phyloP scores from a whole-genome alignment of 768 basidiomycete species.

The Mrakia gelida region DNA sequence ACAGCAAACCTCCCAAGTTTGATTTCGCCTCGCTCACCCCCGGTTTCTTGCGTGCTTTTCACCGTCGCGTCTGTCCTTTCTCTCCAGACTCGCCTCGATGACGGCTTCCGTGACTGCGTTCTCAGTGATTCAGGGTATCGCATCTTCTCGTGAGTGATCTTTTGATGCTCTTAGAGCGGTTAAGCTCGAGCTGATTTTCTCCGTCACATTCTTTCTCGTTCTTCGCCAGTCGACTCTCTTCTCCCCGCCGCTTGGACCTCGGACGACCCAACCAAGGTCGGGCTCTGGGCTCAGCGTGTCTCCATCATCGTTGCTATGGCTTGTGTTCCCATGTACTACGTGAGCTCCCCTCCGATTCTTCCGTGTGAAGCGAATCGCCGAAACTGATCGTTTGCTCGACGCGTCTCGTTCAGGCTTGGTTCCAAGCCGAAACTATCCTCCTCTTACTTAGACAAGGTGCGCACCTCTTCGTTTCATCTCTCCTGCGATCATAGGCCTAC shows the following conservation, averaged over 20 bases:
- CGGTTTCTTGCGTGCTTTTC: neutral
- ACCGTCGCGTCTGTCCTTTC: neutral
- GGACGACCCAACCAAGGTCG: constrained; percentile 71
- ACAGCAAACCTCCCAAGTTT: neutral
- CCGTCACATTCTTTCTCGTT: neutral
- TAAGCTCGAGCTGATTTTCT: neutral
- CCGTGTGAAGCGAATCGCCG: constrained; percentile 18
- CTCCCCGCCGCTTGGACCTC: constrained; percentile 95
- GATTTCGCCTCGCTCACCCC: neutral
- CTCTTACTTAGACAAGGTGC: constrained; percentile 51
- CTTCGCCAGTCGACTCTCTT: constrained; percentile 66
- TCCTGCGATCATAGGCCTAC: no score
- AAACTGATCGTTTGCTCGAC: constrained; percentile 35
- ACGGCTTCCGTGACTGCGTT: constrained; percentile 58
- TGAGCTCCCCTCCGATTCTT: constrained; percentile 47
- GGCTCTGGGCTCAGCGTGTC: constrained; percentile 88
- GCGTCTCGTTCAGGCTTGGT: constrained; percentile 60
- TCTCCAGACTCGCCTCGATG: constrained; percentile 41
- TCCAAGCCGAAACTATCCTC: constrained; percentile 59
- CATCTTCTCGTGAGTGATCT: constrained; percentile 55
- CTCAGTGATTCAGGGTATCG: constrained; percentile 74
- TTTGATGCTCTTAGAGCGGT: neutral
- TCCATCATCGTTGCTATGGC: constrained; percentile 41
- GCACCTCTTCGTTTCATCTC: constrained; percentile 43
- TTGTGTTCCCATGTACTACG: constrained; percentile 32